phyloP scores from a whole-genome alignment of 148 eudicot genomes.

The Selenicereus undatus region DNA sequence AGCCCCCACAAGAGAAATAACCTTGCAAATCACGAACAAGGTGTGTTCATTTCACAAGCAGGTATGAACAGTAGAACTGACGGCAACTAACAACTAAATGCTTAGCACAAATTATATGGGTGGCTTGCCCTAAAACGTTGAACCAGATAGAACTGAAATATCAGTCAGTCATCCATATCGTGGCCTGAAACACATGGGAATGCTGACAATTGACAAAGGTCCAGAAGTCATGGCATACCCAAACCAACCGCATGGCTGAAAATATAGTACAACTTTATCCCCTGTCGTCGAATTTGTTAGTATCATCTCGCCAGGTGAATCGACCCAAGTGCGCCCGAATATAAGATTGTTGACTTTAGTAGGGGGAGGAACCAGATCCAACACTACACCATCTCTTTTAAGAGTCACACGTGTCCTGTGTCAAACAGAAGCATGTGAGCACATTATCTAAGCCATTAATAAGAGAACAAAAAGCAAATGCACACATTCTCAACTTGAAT shows the following conservation, averaged over 20 bases:
- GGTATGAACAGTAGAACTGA: background rate
- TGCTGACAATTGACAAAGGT: background rate
- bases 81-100: background rate
- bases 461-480: background rate
- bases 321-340: conserved; percentile 97
- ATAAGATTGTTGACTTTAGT: conserved; percentile 86
- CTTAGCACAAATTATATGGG: background rate
- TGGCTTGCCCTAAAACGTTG: conserved; percentile 11
- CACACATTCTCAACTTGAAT: background rate
- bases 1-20: background rate
- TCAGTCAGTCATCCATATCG: background rate
- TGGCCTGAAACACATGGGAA: background rate
- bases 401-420: conserved; percentile 78
- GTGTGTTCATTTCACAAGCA: background rate
- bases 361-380: conserved; percentile 98
- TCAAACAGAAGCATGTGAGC: conserved; percentile 1
- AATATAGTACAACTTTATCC: conserved; percentile 89
- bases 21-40: background rate
- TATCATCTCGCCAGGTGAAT: conserved; percentile 93
- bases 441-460: background rate
- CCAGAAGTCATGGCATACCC: conserved; percentile 48
- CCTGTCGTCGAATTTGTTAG: conserved; percentile 83
- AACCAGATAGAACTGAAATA: background rate
- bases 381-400: conserved; percentile 69
- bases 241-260: conserved; percentile 99